A percentile compares a stretch with the other conserved stretches of the same genome.
These are phyloP conservation scores for Lonicera japonica DNA, from an alignment of 129 eudicot species.

Conservation along the genomic window DNA sequence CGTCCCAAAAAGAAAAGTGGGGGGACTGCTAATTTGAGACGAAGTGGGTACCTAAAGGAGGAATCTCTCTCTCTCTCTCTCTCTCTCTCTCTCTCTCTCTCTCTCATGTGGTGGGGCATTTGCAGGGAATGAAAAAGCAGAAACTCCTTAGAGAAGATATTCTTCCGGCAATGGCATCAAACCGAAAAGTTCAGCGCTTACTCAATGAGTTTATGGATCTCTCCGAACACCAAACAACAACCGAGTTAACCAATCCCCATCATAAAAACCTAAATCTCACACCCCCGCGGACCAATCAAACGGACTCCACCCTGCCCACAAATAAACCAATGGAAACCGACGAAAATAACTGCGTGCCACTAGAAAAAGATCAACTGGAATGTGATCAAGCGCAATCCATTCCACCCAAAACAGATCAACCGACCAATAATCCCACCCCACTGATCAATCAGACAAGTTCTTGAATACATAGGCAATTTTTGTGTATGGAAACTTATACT, in stretches of 20 bases:
- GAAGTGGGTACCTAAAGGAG: no score
- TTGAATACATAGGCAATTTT: no score
- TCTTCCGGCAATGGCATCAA: conserved; percentile 99
- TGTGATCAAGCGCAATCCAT: not conserved
- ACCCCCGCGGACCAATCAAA: not conserved
- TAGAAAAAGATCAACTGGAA: conserved; percentile 10
- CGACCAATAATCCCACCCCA: conserved; percentile 9
- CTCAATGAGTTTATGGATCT: conserved; percentile 94
- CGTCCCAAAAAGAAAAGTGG: no score
- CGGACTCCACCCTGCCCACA: conserved; percentile 7
- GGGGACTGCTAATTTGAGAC: no score
- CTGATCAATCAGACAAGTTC: conserved; percentile 3
- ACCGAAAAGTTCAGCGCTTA: conserved; percentile 83
- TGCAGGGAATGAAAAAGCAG: conserved; percentile 89
- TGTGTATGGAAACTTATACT: no score
- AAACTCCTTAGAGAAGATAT: conserved; percentile 85
- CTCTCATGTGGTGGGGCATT: not conserved
- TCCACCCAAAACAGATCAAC: conserved; percentile 19
- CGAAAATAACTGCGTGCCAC: conserved; percentile 25
- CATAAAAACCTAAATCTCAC: conserved; percentile 17
- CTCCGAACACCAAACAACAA: conserved; percentile 52
- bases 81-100: no score
- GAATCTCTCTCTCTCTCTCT: no score
- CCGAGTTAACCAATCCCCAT: conserved; percentile 13
- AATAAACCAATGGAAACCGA: not conserved